Percentiles rank a stretch among this genome's conserved stretches.
Conservation (phyloP, 192 early-diverging fungal species). For the Podila minutissima region DNA sequence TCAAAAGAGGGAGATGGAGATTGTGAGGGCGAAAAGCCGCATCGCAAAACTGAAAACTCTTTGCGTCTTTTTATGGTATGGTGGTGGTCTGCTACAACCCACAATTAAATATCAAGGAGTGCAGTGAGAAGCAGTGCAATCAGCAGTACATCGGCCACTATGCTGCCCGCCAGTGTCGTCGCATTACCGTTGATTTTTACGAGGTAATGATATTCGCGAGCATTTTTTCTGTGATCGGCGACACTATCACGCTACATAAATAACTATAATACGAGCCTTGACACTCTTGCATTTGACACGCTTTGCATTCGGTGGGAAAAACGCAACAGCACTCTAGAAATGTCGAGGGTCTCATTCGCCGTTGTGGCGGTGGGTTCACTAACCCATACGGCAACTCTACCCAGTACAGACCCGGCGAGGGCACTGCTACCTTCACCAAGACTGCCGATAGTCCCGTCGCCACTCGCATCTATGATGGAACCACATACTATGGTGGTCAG, state of each 20-base stretch:
- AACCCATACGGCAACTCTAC: conserved; percentile 18
- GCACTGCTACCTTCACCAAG: background rate
- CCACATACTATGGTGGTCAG: conserved; percentile 19
- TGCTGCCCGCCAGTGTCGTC: conserved; percentile 28
- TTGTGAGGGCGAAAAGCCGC: too few relatives aligned
- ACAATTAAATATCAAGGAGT: conserved; percentile 10
- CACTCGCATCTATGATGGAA: conserved; percentile 4
- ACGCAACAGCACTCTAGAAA: conserved; percentile 6
- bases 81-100: conserved; percentile 36
- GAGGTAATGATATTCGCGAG: background rate
- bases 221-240: background rate
- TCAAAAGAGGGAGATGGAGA: too few relatives aligned
- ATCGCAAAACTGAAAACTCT: background rate
- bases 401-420: conserved; percentile 11
- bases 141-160: conserved; percentile 32
- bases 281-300: background rate
- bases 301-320: background rate
- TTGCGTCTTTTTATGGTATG: background rate
- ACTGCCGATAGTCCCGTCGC: background rate
- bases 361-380: conserved; percentile 7
- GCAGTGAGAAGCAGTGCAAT: conserved; percentile 32
- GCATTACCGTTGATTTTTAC: conserved; percentile 15
- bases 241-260: background rate
- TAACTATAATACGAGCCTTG: background rate
- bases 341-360: conserved; percentile 19